Evolutionary conservation across 805 yeast genomes (phyloP), one percentile per base, ranked within the genome.

Genomic region (Geotrichum ghanense): DNA sequence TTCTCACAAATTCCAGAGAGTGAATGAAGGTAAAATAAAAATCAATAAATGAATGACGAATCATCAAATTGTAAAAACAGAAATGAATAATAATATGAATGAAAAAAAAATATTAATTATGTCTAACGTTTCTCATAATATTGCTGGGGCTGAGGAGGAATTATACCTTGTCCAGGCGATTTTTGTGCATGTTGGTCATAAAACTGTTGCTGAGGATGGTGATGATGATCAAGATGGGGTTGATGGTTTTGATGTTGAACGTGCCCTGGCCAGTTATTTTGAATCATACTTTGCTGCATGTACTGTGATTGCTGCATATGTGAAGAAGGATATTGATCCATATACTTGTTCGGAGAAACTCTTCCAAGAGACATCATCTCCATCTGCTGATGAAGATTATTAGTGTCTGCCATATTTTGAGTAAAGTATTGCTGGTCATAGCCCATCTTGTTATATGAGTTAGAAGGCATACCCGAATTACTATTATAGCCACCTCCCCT

Each of bases 111-210:
- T 12, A 31, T n/a, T 31, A 31, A 31, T 6, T 6, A 31, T 31
- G 16, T 31, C 37, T 31, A 31, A 31, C 37, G 37, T 31, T 31
- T 31, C 37, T 31, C 37, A 31, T 31, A 31, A 31, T 31, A 31
- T 31, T 31, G 37, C 37, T 31, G 37, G 37, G 37, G 16, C 17
- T 31, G 37, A 31, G 14, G 37, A n/a, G 19, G 19, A 6, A 31
- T 31, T n/a, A 19, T n/a, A n/a, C 37, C 16, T 12, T 31, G 37
- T n/a, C 37, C 37, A 16, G 37, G 37, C 37, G 37, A 31, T 31
- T 31, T 31, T 31, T 31, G 37, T 31, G 37, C 37, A 31, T 31
- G 37, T 19, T 31, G 37, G 37, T 31, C 37, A 31, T 31, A 31
- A 31, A 31, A 31, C 16, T 31, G 37, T 6, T 31, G 37, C 12